Percentiles rank a stretch among this genome's conserved stretches.
Evolutionary conservation across 2,329 filamentous ascomycete genomes (phyloP).

Genomic region (Calycina herbarum): DNA sequence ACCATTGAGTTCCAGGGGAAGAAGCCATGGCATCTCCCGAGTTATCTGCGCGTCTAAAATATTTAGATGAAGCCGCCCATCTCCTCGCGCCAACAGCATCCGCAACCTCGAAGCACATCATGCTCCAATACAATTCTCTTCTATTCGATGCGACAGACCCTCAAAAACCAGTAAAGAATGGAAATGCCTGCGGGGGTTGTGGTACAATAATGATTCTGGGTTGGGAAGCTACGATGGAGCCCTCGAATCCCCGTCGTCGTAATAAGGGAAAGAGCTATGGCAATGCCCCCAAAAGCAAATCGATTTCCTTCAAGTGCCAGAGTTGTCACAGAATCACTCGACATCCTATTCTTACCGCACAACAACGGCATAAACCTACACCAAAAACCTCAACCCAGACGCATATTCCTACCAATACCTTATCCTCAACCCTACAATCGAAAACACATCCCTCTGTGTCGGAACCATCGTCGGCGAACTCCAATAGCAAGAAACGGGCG

Average conservation of each 20-base stretch:
- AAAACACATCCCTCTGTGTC: constrained; percentile 23
- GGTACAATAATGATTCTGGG: constrained; percentile 61
- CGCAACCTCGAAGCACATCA: constrained; percentile 58
- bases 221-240: constrained; percentile 27
- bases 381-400: background rate
- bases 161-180: constrained; percentile 49
- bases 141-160: constrained; percentile 48
- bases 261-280: constrained; percentile 13
- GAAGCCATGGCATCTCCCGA: constrained; percentile 29
- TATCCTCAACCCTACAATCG: background rate
- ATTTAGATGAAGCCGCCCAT: constrained; percentile 59
- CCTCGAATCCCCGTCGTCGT: constrained; percentile 10
- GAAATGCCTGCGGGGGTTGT: constrained; percentile 59
- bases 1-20: background rate
- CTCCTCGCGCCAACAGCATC: constrained; percentile 53
- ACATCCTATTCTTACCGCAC: constrained; percentile 17
- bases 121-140: constrained; percentile 53
- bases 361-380: constrained; percentile 8
- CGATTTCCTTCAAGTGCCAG: constrained; percentile 34
- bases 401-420: background rate
- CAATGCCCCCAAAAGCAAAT: constrained; percentile 12
- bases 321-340: constrained; percentile 33
- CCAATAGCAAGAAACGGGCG: constrained; percentile 64
- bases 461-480: constrained; percentile 45
- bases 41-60: constrained; percentile 36